Base-by-base conservation (phyloP, 495 filamentous ascomycete species). In the Annulohypoxylon bovei region DNA sequence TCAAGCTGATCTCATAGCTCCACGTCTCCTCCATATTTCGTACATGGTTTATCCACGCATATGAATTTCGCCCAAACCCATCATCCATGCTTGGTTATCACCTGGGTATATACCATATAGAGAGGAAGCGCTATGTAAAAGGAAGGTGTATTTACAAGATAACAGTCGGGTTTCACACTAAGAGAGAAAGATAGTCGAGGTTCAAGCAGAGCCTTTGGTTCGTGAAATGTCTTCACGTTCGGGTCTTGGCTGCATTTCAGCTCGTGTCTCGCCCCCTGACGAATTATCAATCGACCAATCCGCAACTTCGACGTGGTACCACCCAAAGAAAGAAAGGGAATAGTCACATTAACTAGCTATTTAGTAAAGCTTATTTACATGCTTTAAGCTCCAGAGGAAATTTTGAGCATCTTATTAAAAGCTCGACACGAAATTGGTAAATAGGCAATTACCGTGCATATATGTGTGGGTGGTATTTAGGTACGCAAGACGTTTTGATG, bases 171-270 rank as follows among this genome's bases (percentile, higher is more conserved):
- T 18, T 42, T 42, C 39, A 18, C n/a, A 42, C 39, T 42, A 42
- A 42, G 39, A 20, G n/a, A 42, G 5, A 7, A 20, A 42, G 8
- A 16, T 42, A 42, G 39, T 25, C 1, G 3, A 12, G 6, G 20
- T 25, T 12, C 9, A 25, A 47, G 9, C 4, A 47, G 9, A 47
- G n/a, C 20, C 20, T 25, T 18, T 18, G 22, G 20, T 2, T 12
- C 22, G 4, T 47, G 23, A 25, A 12, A 47, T 25, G 8, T 12
- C 39, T 47, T 47, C 22, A 25, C 23, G 18, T 47, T 47, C 47
- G 52, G 16, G 42, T 33, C 68, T 71, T 67, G 62, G 68, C 68
- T 62, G 49, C 62, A 66, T 71, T 66, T 66, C 57, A 66, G 68
- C 56, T 66, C 33, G n/a, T 22, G 50, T 55, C 18, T 62, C 42